Conservation (phyloP, 2,329 filamentous ascomycete genomes). For the Penicillium digitatum region DNA sequence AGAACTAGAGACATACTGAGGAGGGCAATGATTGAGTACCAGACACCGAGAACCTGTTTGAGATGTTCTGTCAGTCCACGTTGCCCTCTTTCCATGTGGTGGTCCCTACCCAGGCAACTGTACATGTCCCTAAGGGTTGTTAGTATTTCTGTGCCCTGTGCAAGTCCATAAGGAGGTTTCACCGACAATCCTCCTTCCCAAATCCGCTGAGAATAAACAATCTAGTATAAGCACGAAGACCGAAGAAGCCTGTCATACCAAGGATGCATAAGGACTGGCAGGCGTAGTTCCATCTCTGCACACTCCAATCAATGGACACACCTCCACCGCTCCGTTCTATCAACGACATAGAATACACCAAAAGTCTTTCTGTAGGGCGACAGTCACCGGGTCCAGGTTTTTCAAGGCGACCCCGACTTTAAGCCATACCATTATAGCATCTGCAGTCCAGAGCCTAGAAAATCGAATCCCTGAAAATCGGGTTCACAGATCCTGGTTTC, state of each 20-base stretch:
- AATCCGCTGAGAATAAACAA: slow-evolving; percentile 22
- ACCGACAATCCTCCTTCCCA: slow-evolving; percentile 28
- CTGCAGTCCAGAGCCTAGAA: not conserved
- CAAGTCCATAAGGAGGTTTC: not conserved
- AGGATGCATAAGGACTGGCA: slow-evolving; percentile 29
- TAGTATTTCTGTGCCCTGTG: not conserved
- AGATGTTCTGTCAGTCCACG: not conserved
- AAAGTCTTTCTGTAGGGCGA: not conserved
- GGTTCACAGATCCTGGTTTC: not conserved
- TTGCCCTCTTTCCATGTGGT: not conserved
- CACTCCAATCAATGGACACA: slow-evolving; percentile 14
- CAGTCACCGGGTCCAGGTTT: not conserved
- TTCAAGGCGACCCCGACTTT: not conserved
- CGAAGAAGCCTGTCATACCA: slow-evolving; percentile 26
- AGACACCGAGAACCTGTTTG: slow-evolving; percentile 21
- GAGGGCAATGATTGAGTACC: slow-evolving; percentile 24
- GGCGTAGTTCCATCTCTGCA: slow-evolving; percentile 27
- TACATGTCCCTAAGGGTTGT: slow-evolving; percentile 16
- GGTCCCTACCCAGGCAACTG: slow-evolving; percentile 11
- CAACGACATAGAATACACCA: slow-evolving; percentile 2
- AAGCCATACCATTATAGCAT: not conserved
- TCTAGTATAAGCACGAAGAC: slow-evolving; percentile 24
- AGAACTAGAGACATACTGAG: slow-evolving; percentile 20
- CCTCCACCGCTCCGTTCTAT: slow-evolving; percentile 7
- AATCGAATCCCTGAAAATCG: not conserved